Evolutionary conservation across 805 yeast species (phyloP), one percentile per base, ranked within the genome.

Genomic region (Hanseniaspora lachancei): DNA sequence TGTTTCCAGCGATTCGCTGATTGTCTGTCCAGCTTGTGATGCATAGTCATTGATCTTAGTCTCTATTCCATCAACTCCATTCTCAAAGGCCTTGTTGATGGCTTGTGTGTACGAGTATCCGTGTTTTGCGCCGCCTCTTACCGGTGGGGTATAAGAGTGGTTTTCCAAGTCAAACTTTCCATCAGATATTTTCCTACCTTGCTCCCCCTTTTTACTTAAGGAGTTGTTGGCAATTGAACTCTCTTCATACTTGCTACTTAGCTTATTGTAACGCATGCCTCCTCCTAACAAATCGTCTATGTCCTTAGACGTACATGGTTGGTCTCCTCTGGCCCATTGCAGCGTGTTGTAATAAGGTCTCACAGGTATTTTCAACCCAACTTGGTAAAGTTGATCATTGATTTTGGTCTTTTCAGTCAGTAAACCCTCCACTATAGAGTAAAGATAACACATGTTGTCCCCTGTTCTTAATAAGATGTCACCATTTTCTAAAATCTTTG

Each of bases 311-410:
- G 81, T 71, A n/a, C 83, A 75, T 58, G 76, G 74, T 20, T 79
- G 79, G 0, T 84, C 71, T 2, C 96, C 96, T 60, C 83, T 79
- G 7, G 93, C 86, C 93, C 96, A 86, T 66, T 84, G 91, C 46
- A 86, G 72, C 0, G 93, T 78, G 39, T 88, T 79, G 7, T 86
- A 79, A 5, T 79, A 74, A 2, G 98, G 99, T 49, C 97, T 75
- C 35, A 79, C 77, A 1, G 96, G 95, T 21, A 84, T 77, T 6
- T 76, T 70, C 47, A 84, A 74, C 58, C 80, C 77, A 27, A 79
- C 83, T 63, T 86, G 84, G 70, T 83, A 89, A 38, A 93, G 69
- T 1, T 75, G 69, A 66, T 86, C 95, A 27, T 38, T 51, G 12
- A 51, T 51, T 43, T 43, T 43, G 1, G 72, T 49, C 47, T 38